These are phyloP conservation scores for Trematosphaeria pertusa DNA, from an alignment of 2,329 filamentous ascomycete genomes.

Conservation along the genomic window DNA sequence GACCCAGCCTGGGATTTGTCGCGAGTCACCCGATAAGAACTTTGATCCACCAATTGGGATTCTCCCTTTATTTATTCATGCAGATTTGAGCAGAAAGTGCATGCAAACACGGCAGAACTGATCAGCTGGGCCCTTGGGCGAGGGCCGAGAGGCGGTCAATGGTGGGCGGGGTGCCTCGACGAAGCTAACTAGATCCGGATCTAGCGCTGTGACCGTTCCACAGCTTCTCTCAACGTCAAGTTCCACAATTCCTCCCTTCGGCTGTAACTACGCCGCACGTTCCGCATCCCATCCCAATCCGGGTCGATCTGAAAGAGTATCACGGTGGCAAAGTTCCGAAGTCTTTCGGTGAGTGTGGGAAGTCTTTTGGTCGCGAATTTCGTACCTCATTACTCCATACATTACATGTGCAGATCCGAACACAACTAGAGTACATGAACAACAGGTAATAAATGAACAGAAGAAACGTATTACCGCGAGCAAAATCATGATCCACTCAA, in stretches of 20 bases:
- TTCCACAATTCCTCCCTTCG: not conserved
- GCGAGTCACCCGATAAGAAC: no score
- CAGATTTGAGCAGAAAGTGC: no score
- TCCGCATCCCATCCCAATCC: not conserved
- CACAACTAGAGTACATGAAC: slow-evolving; percentile 33
- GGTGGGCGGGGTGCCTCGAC: no score
- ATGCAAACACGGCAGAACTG: no score
- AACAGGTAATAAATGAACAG: slow-evolving; percentile 23
- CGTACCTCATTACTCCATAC: slow-evolving; percentile 31
- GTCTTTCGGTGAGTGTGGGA: slow-evolving; percentile 1
- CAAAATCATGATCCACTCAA: slow-evolving; percentile 16
- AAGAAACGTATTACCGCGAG: slow-evolving; percentile 15
- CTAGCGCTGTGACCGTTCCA: no score
- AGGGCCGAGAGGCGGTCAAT: no score
- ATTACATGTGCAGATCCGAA: slow-evolving; percentile 26
- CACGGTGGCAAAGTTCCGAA: not conserved
- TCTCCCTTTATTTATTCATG: no score
- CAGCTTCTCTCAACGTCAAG: no score
- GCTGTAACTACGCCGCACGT: not conserved
- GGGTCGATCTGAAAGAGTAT: not conserved
- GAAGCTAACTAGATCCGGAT: no score
- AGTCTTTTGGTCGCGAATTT: not conserved
- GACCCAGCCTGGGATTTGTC: not conserved
- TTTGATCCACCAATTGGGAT: no score
- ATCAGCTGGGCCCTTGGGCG: no score